Percentiles rank a stretch among this genome's conserved stretches.
These are phyloP conservation scores for Neurospora tetrasperma DNA, from an alignment of 495 filamentous ascomycete genomes.

Conservation along the genomic window DNA sequence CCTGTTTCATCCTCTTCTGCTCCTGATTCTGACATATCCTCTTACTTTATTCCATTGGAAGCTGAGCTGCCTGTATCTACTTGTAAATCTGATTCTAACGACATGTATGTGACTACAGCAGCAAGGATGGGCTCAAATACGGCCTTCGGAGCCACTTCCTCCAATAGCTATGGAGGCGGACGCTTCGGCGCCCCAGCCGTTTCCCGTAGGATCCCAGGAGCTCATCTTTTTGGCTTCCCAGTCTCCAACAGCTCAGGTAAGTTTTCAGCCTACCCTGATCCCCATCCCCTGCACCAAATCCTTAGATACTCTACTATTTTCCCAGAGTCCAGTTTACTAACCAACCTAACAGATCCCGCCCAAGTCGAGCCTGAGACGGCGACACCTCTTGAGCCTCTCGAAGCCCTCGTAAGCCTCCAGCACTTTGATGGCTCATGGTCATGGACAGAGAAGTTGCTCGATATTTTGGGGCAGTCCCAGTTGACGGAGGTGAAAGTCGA, in stretches of 20 bases:
- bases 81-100: not conserved
- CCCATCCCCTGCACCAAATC: not conserved
- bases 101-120: not conserved
- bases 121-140: not conserved
- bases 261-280: not conserved
- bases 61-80: not conserved
- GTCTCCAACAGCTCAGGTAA: not conserved
- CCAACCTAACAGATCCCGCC: not conserved
- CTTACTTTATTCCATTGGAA: not conserved
- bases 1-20: not conserved
- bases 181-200: not conserved
- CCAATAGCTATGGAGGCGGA: not conserved
- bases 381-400: constrained; percentile 9
- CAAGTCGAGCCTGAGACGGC: not conserved
- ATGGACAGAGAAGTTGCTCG: constrained; percentile 6
- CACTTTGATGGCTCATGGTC: constrained; percentile 41
- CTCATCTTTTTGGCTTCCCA: not conserved
- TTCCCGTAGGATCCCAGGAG: no score
- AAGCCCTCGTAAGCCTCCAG: constrained; percentile 35
- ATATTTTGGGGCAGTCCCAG: constrained; percentile 12
- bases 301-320: not conserved
- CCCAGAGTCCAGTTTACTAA: not conserved
- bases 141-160: not conserved
- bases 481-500: not conserved
- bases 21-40: not conserved